These are phyloP conservation scores for Trametes meyenii DNA, from an alignment of 768 basidiomycete genomes.

Conservation along the genomic window DNA sequence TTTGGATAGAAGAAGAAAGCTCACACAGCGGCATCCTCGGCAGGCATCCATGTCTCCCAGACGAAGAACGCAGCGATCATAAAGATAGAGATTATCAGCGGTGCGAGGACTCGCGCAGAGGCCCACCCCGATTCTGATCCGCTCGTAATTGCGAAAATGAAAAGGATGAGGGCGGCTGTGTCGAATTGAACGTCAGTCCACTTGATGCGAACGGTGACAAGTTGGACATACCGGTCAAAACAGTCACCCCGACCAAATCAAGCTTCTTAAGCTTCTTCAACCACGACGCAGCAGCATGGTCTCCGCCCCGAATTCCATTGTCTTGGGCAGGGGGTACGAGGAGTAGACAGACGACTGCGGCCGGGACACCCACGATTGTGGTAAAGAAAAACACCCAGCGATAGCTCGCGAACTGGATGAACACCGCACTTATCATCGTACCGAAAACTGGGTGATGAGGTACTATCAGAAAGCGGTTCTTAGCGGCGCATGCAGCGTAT, in stretches of 20 bases:
- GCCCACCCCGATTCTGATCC: conserved; percentile 43
- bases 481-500: too few species aligned
- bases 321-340: conserved; percentile 1
- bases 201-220: too few species aligned
- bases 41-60: conserved; percentile 38
- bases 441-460: conserved; percentile 28
- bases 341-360: background rate
- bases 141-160: conserved; percentile 36
- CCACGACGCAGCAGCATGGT: background rate
- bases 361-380: conserved; percentile 36
- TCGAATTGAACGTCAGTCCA: background rate
- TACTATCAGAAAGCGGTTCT: too few species aligned
- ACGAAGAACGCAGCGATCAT: conserved; percentile 41
- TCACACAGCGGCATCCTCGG: conserved; percentile 37
- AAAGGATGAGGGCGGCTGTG: conserved; percentile 32
- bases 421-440: conserved; percentile 36
- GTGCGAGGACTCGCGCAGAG: conserved; percentile 40
- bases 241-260: conserved; percentile 34
- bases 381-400: conserved; percentile 47
- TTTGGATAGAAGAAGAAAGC: background rate
- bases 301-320: background rate
- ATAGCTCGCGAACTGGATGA: conserved; percentile 38
- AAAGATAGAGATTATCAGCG: conserved; percentile 42
- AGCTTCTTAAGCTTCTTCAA: conserved; percentile 21
- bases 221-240: conserved; percentile 29